Evolutionary conservation across 805 yeast species (phyloP), one percentile per base, ranked within the genome.

Genomic region (Yarrowia sp.): DNA sequence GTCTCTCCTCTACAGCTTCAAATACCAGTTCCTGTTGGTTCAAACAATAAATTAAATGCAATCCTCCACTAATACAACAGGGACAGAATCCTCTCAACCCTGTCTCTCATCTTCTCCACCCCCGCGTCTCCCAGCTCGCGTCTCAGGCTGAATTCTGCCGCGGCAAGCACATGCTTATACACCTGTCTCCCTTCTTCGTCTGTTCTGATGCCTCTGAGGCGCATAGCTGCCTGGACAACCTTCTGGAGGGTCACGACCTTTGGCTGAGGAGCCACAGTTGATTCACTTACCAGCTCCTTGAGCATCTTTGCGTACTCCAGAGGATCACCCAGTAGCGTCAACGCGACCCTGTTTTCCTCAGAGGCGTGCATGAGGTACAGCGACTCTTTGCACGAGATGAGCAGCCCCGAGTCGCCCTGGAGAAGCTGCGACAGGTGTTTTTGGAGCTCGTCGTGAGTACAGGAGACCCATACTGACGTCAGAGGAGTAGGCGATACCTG

Each of bases 371-470:
- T 35, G 19, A 51, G 42, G 13, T 33, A 51, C 31, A 51, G 18
- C 1, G 31, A 31, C 31, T 33, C 42, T 33, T 19, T 35, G 13
- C 42, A 51, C 8, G 58, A 51, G 2, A 51, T 35, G 10, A 51
- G 24, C 31, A 51, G 42, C 6, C 42, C 58, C 13, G 58, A 33
- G 35, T 51, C 58, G 24, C 42, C 58, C 22, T 51, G 58, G 2
- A 51, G 22, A 6, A 51, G 42, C 24, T 51, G 58, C 2, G 58
- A 51, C 6, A 51, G 42, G 8, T 33, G 42, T n/a, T 51, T 51
- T 18, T 51, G 58, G 13, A 51, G 42, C 32, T 51, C 58, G 14
- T 51, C 58, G 21, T 51, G 58, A 2, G 58, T 51, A 12, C 58
- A 51, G 1, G 42, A 33, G 6, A 51, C 42, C 58, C 58, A 51